Base-by-base conservation (phyloP, 75 land plant genomes). In the Pinus albicaulis region DNA sequence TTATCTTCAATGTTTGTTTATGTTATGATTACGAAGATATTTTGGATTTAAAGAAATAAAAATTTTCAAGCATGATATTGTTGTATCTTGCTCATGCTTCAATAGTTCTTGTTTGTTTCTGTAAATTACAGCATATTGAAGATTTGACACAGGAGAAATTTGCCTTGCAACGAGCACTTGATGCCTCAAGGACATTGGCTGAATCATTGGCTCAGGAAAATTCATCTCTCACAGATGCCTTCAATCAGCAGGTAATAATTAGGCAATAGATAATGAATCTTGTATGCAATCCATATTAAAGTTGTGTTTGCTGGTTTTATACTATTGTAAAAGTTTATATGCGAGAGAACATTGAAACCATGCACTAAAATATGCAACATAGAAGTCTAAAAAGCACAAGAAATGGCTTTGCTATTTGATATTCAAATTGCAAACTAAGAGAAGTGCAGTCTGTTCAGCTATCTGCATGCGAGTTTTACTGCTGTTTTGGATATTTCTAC, bases 131-230 rank as follows among this genome's bases (percentile, higher is more conserved):
- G 99, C 95, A 92, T 79, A 96, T 96, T 80, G 94, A 92, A 79
- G 99, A 96, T 76, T 82, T 96, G 78, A 93, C 99, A 20, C 94
- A 92, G 80, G 99, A 96, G 59, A 96, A 96, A 74, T 96, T 90
- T 74, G 76, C 93, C 14, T 83, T 96, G 77, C 97, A 92, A 83
- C 88, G 95, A 28, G 87, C 88, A 58, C 84, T 96, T 25, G 95
- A 92, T 26, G 88, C 89, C 76, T 82, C 92, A 25, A 81, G 83
- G 60, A 66, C 94, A 71, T 73, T 96, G 75, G 85, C 94, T 56
- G 91, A 94, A 76, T 80, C 90, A 16, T 89, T 93, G 72, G 91
- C 94, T 72, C 79, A 84, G 62, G 92, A 92, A 73, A 92, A 96
- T 83, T 90, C 97, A 70, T 83, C 95, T 34, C 85, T 94, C 28